phyloP scores from a whole-genome alignment of 2,329 filamentous ascomycete genomes.

The Phaeosphaeriaceae sp. region DNA sequence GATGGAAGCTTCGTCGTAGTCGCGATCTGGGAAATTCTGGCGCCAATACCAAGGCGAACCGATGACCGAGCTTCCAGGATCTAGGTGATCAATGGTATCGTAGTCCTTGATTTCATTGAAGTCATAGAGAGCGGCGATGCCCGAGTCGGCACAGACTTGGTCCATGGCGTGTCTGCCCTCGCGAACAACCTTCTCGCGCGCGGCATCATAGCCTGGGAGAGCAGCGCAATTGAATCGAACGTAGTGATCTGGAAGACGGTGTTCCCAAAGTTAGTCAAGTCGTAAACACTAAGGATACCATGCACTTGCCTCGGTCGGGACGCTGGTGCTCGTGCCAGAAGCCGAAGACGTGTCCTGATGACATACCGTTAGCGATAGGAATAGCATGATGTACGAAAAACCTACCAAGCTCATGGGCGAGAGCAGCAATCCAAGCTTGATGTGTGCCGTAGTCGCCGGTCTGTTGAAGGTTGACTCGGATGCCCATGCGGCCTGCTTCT shows the following conservation, averaged over 20 bases:
- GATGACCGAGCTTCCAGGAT: background rate
- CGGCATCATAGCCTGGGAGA: background rate
- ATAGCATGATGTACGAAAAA: background rate
- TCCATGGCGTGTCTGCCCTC: background rate
- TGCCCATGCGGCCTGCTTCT: background rate
- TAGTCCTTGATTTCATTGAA: background rate
- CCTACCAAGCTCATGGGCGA: conserved; percentile 5
- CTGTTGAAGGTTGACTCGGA: background rate
- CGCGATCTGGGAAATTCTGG: background rate
- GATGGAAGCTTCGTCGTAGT: conserved; percentile 3
- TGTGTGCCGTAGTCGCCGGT: background rate
- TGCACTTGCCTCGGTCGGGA: background rate
- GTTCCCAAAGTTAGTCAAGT: background rate
- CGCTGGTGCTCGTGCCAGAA: conserved; percentile 5
- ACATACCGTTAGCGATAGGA: background rate
- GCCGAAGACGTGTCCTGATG: background rate
- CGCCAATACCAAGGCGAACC: background rate
- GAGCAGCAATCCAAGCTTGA: conserved; percentile 1
- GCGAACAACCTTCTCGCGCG: background rate
- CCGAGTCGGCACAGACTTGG: background rate
- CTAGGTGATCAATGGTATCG: conserved; percentile 1
- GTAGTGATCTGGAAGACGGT: background rate
- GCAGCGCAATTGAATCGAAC: conserved; percentile 1
- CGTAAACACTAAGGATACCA: too few relatives aligned
- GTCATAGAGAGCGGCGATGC: background rate